Base-by-base conservation (phyloP, 441 rosid genomes). In the Kokia cookei region DNA sequence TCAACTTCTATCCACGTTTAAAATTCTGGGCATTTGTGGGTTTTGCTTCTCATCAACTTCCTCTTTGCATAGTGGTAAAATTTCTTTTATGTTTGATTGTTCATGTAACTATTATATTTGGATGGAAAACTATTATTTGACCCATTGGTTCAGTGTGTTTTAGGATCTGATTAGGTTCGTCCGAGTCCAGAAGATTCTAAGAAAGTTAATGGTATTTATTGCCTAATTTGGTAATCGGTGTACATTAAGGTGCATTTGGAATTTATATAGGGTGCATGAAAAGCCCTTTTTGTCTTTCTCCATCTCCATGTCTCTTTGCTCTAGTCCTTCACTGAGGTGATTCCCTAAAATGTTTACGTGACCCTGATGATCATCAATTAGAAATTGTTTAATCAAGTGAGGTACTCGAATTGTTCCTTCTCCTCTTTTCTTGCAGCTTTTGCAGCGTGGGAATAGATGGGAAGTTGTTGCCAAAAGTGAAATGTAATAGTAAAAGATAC, bases 11-110 rank as follows among this genome's bases (percentile, higher is more conserved):
- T 40, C 35, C 13, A 11, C 63, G 15, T 45, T 14, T 57, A 37
- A n/a, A 32, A 32, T 61, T 54, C 22, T 72, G 76, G 76, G 65
- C 59, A 40, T 61, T 13, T 70, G 3, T 76, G n/a, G 43, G 73
- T 42, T 58, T 70, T 48, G 50, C 37, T 50, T 26, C 9, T 9
- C 59, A 48, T 69, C 26, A 9, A n/a, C 22, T 32, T 29, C 29
- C 14, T 67, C 43, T 27, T 68, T 50, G 59, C 43, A 4, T 59
- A 17, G 55, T 59, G 55, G 29, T 71, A 42, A 42, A 24, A 40
- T 47, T 60, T 9, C 14, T 58, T 27, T 7, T 70, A 32, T 17
- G 29, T 54, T 54, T 53, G 45, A 61, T 35, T 55, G 64, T 55
- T 43, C 37, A 8, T 50, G 26, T 67, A 8, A 15, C 54, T 9